These are phyloP conservation scores for Anisodus tanguticus DNA, from an alignment of 257 asterid genomes.

Conservation along the genomic window DNA sequence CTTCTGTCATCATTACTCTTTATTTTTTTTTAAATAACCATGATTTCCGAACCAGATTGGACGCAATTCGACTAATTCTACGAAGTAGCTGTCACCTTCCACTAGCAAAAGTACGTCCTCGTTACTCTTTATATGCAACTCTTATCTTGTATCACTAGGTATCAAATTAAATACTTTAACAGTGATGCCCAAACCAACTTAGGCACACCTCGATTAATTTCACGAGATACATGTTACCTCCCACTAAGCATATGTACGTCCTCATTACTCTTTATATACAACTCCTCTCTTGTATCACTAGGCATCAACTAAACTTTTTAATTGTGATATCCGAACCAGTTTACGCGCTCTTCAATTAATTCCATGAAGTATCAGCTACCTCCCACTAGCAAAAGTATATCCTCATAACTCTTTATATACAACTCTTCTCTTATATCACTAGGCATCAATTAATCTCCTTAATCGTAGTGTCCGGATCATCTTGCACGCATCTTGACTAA, in stretches of 20 bases:
- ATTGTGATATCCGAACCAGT: fast-evolving
- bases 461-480: too few species aligned
- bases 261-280: conserved; percentile 30
- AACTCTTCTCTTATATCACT: background rate
- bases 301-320: background rate
- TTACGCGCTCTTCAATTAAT: background rate
- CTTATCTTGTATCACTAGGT: background rate
- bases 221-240: background rate
- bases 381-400: background rate
- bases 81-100: too few species aligned
- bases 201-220: background rate
- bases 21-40: background rate
- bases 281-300: background rate
- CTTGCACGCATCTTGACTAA: too few species aligned
- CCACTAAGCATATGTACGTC: background rate
- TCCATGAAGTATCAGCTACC: background rate
- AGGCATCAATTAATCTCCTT: too few species aligned
- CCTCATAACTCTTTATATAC: conserved; percentile 26
- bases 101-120: background rate
- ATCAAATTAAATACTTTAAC: background rate
- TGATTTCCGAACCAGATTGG: too few species aligned
- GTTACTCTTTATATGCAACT: conserved; percentile 19
- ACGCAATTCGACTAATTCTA: too few species aligned
- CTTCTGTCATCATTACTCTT: conserved; percentile 45
- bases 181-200: fast-evolving